phyloP scores from a whole-genome alignment of 1,284 basidiomycete species.

The Cryptococcus amylolentus region DNA sequence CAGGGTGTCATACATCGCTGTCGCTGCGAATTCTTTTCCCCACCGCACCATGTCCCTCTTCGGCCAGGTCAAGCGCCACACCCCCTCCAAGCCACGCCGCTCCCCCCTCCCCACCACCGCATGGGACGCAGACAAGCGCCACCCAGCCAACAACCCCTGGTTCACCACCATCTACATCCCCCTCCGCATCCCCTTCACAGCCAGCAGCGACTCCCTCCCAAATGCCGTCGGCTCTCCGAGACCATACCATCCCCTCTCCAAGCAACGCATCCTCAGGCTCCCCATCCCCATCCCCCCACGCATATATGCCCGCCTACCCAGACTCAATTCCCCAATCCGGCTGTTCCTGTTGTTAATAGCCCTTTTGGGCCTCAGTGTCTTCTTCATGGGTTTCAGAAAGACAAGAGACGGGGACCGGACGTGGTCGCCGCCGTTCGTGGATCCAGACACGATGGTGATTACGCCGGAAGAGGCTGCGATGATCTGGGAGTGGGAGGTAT shows the following conservation, averaged over 20 bases:
- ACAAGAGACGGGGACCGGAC: conserved; percentile 49
- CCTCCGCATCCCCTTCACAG: conserved; percentile 13
- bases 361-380: conserved; percentile 52
- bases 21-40: not conserved
- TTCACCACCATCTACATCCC: conserved; percentile 45
- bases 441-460: conserved; percentile 73
- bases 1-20: not conserved
- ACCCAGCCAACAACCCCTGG: conserved; percentile 26
- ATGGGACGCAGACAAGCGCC: conserved; percentile 34
- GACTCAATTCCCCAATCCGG: conserved; percentile 55
- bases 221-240: conserved; percentile 18
- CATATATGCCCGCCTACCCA: conserved; percentile 52
- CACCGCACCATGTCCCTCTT: conserved; percentile 47
- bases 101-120: conserved; percentile 45
- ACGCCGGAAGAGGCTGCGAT: conserved; percentile 69
- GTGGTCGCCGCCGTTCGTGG: conserved; percentile 67
- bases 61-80: conserved; percentile 47
- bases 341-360: conserved; percentile 52
- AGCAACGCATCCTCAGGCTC: conserved; percentile 30
- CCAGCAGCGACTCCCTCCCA: conserved; percentile 8
- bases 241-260: conserved; percentile 3
- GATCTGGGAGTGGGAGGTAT: conserved; percentile 91
- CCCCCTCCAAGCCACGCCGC: conserved; percentile 33
- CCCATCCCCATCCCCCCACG: conserved; percentile 63
- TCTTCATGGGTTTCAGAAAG: conserved; percentile 59